Percentiles rank a stretch among this genome's conserved stretches.
Conservation (phyloP, 148 eudicot genomes). For the Talinum fruticosum region DNA sequence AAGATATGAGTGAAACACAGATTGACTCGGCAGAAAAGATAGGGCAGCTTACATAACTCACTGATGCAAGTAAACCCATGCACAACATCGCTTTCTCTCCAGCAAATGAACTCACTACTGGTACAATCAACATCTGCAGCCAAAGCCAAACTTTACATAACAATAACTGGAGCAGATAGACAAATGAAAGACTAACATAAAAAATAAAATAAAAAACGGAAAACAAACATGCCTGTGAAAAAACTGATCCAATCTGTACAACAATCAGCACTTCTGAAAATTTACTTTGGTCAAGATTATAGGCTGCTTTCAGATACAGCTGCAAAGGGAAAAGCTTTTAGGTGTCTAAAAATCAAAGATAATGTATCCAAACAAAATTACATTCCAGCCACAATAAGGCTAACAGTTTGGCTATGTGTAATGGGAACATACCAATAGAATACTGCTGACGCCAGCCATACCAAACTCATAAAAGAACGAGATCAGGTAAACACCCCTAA, state of each 20-base stretch:
- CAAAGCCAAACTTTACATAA: constrained; percentile 14
- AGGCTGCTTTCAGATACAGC: constrained; percentile 65
- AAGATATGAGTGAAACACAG: not conserved
- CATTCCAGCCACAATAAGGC: not conserved
- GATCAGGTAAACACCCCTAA: constrained; percentile 55
- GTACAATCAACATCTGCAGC: constrained; percentile 59
- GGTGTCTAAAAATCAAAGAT: not conserved
- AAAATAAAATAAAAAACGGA: too few species aligned
- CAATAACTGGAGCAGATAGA: too few species aligned
- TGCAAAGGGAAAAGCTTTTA: constrained; percentile 26
- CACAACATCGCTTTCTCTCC: constrained; percentile 70
- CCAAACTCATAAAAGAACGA: constrained; percentile 82
- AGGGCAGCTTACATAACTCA: constrained; percentile 53
- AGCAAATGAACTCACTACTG: constrained; percentile 54
- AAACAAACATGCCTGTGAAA: constrained; percentile 56
- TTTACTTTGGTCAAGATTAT: constrained; percentile 56
- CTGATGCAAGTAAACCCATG: constrained; percentile 54
- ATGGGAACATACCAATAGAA: constrained; percentile 54
- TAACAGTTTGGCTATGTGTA: not conserved
- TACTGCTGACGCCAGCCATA: constrained; percentile 70
- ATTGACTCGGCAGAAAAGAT: not conserved
- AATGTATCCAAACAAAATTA: not conserved
- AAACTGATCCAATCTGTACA: constrained; percentile 72
- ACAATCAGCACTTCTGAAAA: constrained; percentile 59
- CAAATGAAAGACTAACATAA: too few species aligned